phyloP scores from a whole-genome alignment of 1,284 basidiomycete species.

The Fistulina hepatica region DNA sequence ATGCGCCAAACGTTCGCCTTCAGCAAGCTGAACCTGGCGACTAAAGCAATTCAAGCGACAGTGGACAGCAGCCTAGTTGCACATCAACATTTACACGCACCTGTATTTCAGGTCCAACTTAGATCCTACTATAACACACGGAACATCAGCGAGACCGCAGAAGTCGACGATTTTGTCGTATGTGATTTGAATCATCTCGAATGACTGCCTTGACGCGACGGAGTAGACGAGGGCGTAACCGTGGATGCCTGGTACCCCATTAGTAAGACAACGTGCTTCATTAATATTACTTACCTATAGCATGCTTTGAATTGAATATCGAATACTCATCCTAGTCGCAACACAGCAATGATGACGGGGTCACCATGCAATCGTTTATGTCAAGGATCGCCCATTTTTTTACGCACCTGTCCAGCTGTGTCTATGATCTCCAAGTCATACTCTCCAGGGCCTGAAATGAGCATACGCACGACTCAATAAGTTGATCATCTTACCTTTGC shows the following conservation, averaged over 20 bases:
- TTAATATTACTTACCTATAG: slow-evolving; percentile 24
- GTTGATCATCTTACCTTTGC: slow-evolving; percentile 76
- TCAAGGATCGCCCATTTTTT: not conserved
- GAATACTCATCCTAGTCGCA: slow-evolving; percentile 37
- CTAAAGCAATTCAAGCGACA: slow-evolving; percentile 19
- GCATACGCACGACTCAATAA: slow-evolving; percentile 74
- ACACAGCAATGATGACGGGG: slow-evolving; percentile 12
- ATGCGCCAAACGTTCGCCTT: slow-evolving; percentile 71
- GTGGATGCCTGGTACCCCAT: slow-evolving; percentile 28
- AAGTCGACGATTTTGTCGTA: slow-evolving; percentile 93
- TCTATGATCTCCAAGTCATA: slow-evolving; percentile 98
- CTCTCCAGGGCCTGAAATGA: too few relatives aligned
- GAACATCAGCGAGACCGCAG: slow-evolving; percentile 80
- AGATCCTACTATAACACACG: slow-evolving; percentile 94
- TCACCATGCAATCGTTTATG: not conserved
- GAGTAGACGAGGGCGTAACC: slow-evolving; percentile 75
- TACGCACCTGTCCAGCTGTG: slow-evolving; percentile 82
- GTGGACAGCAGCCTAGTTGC: slow-evolving; percentile 5
- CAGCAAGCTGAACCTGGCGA: slow-evolving; percentile 68
- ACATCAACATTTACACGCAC: slow-evolving; percentile 32
- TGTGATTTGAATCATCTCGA: slow-evolving; percentile 93
- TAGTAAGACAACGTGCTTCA: not conserved
- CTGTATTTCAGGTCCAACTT: slow-evolving; percentile 79
- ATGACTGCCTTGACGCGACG: slow-evolving; percentile 83
- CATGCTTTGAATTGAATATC: slow-evolving; percentile 38